Evolutionary conservation across 2,329 filamentous ascomycete species (phyloP).

Genomic region (Cordyceps farinosa): DNA sequence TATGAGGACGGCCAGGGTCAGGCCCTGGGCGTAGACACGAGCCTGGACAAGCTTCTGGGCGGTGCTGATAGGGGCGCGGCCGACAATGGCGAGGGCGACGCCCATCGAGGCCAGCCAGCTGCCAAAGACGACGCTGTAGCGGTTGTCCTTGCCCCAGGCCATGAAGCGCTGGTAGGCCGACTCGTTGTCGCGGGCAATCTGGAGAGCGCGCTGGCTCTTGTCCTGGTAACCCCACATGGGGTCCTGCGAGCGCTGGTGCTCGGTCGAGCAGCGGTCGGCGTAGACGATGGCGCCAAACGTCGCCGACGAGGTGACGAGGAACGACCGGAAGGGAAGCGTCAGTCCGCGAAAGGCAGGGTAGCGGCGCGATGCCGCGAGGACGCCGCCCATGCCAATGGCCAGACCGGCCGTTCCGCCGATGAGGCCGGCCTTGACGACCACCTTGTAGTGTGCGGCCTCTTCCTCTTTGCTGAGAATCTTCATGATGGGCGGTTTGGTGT

Average conservation of each 20-base stretch:
- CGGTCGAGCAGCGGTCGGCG: slow-evolving; percentile 66
- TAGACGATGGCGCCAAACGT: slow-evolving; percentile 87
- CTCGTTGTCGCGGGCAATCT: slow-evolving; percentile 55
- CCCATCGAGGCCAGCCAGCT: slow-evolving; percentile 81
- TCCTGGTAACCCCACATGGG: slow-evolving; percentile 65
- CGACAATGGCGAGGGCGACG: slow-evolving; percentile 69
- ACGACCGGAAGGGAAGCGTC: slow-evolving; percentile 85
- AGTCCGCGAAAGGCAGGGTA: slow-evolving; percentile 76
- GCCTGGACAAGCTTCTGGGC: slow-evolving; percentile 91
- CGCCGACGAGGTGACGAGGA: slow-evolving; percentile 76
- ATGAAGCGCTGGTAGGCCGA: slow-evolving; percentile 57
- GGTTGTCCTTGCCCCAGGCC: slow-evolving; percentile 73
- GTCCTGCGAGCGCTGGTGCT: slow-evolving; percentile 68
- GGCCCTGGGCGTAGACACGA: slow-evolving; percentile 86
- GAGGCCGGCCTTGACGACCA: slow-evolving; percentile 75
- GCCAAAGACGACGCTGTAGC: slow-evolving; percentile 80
- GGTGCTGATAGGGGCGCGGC: slow-evolving; percentile 69
- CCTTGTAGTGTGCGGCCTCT: slow-evolving; percentile 77
- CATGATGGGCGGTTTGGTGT: slow-evolving; percentile 53
- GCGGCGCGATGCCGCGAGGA: slow-evolving; percentile 64
- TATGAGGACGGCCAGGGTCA: slow-evolving; percentile 81
- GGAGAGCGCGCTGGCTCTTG: slow-evolving; percentile 52
- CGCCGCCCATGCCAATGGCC: slow-evolving; percentile 61
- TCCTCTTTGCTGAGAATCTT: slow-evolving; percentile 95
- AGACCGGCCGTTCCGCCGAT: slow-evolving; percentile 70